Percentiles rank a stretch among this genome's conserved stretches.
Conservation (phyloP, 2,329 filamentous ascomycete species). For the Nemania sp. region DNA sequence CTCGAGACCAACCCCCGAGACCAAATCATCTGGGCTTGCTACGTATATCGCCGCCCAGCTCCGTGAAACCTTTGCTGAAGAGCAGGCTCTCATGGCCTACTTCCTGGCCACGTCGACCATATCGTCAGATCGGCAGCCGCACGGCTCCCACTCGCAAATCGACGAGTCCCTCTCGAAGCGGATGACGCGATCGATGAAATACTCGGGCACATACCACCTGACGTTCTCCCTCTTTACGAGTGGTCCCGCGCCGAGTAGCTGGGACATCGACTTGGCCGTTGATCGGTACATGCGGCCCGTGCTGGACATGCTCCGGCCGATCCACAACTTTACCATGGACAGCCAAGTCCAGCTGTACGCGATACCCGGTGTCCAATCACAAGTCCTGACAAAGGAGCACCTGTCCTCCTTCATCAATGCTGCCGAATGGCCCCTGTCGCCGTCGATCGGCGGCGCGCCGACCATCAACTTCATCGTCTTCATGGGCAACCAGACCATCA, state of each 20-base stretch:
- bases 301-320: constrained; percentile 75
- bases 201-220: constrained; percentile 90
- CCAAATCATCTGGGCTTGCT: constrained; percentile 74
- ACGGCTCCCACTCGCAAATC: constrained; percentile 54
- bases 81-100: constrained; percentile 82
- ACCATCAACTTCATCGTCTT: constrained; percentile 97
- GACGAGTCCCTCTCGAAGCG: constrained; percentile 67
- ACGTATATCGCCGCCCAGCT: constrained; percentile 79
- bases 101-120: constrained; percentile 66
- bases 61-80: constrained; percentile 79
- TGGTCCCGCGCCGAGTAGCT: constrained; percentile 76
- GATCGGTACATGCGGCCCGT: constrained; percentile 81
- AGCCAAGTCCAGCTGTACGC: constrained; percentile 96
- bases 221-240: constrained; percentile 95
- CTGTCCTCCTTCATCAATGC: constrained; percentile 95
- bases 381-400: constrained; percentile 79
- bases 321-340: constrained; percentile 95
- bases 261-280: constrained; percentile 86
- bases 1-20: constrained; percentile 67
- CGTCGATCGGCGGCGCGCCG: constrained; percentile 88
- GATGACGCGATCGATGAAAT: constrained; percentile 84
- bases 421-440: constrained; percentile 94
- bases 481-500: constrained; percentile 77
- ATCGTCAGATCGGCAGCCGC: constrained; percentile 51
- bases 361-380: constrained; percentile 63